These are phyloP conservation scores for Emericellopsis atlantica DNA, from an alignment of 2,329 filamentous ascomycete genomes.

Conservation along the genomic window DNA sequence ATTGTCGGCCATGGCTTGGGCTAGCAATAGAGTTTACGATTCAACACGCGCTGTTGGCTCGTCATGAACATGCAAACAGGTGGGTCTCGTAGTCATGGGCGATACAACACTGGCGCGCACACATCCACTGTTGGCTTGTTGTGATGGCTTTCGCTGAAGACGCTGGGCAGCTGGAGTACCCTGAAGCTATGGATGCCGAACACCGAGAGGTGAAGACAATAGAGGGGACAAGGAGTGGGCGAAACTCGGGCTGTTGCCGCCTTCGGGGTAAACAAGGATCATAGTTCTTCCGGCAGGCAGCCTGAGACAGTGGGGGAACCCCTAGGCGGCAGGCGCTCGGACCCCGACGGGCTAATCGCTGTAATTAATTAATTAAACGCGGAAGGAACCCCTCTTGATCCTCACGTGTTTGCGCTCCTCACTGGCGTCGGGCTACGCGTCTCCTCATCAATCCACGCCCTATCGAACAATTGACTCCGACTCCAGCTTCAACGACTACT, in stretches of 20 bases:
- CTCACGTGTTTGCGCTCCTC: conserved; percentile 1
- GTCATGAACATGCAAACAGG: too few relatives aligned
- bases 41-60: too few relatives aligned
- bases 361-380: not conserved
- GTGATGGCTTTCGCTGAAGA: too few relatives aligned
- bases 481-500: too few relatives aligned
- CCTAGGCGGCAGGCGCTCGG: not conserved
- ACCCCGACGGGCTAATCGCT: not conserved
- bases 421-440: not conserved
- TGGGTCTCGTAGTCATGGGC: too few relatives aligned
- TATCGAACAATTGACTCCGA: too few relatives aligned
- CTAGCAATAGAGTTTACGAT: not conserved
- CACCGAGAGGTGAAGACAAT: conserved; percentile 1
- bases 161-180: too few relatives aligned
- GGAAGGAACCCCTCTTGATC: too few relatives aligned
- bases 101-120: too few relatives aligned
- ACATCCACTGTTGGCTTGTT: too few relatives aligned
- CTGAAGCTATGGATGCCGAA: conserved; percentile 1
- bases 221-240: not conserved
- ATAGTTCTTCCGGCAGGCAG: not conserved
- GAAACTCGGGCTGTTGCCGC: conserved; percentile 1
- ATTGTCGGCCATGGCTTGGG: conserved; percentile 27
- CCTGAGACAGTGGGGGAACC: too few relatives aligned
- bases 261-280: not conserved
- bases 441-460: not conserved